Percentiles rank a stretch among this genome's conserved stretches.
Conservation (phyloP, 139 green algal genomes). For the Microglena sp. region DNA sequence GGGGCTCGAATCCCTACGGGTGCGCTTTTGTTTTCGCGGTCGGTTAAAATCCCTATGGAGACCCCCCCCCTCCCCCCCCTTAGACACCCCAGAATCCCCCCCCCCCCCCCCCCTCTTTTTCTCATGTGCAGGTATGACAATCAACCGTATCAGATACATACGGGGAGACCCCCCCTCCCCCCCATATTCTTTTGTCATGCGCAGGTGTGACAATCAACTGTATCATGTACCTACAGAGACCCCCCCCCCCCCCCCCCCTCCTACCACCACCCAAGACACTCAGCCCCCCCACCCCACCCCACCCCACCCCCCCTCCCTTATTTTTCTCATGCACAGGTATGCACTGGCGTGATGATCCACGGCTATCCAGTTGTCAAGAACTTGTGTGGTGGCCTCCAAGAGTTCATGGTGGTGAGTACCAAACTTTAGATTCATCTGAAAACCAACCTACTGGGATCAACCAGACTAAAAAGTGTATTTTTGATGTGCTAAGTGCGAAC, state of each 20-base stretch:
- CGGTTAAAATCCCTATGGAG: background rate
- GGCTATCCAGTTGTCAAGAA: conserved; percentile 85
- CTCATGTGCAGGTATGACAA: background rate
- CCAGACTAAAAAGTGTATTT: no score
- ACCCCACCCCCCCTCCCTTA: no score
- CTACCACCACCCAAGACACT: background rate
- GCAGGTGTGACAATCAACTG: background rate
- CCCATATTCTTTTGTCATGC: background rate
- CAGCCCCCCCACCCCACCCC: background rate
- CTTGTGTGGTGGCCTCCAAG: conserved; percentile 82
- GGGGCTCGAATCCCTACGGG: no score
- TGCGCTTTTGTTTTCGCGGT: no score
- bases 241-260: background rate
- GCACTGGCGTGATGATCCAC: conserved; percentile 96
- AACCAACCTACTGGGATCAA: no score
- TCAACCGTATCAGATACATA: background rate
- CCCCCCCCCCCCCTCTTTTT: background rate
- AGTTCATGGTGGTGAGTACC: conserved; percentile 42
- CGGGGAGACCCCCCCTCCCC: background rate
- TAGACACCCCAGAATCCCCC: no score
- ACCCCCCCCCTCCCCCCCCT: background rate
- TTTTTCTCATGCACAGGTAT: no score
- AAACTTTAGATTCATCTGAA: no score
- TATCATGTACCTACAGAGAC: background rate
- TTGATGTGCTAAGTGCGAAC: background rate